Base-by-base conservation (phyloP, 768 basidiomycete genomes). In the Sporobolomyces pararoseus region DNA sequence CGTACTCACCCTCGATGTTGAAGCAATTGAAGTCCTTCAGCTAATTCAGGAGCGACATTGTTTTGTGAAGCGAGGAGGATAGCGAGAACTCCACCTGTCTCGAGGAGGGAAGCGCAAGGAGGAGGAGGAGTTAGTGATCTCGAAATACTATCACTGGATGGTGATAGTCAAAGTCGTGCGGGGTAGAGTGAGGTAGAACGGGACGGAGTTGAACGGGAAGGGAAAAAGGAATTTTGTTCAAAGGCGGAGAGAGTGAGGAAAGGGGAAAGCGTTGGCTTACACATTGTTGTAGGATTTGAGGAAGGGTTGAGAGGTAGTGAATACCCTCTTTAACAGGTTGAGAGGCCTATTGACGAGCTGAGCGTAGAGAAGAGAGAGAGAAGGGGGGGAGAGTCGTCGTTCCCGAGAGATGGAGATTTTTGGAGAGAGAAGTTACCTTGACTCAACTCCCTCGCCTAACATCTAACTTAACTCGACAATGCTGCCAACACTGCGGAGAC, bases 1-100 rank as follows among this genome's bases (percentile, higher is more conserved):
- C n/a, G 21, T 31, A 53, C 72, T n/a, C 7, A 68, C 73, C 95
- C 96, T 74, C 95, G 85, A 78, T 99, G 96, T 79, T 99, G 96
- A 7, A 99, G 83, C 47, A 99, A 83, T 29, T 93, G 89, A n/a
- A 99, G 85, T 35, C 92, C 93, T 79, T 99, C 96, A 21, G 74
- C 75, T 16, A 78, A 66, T 64, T 78, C 77, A 7, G 76, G 50
- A 4, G 74, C 76, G 65, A 65, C 66, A 35, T 58, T 61, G 59
- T 39, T 47, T 62, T 67, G 70, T 32, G 61, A 61, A 16, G 75
- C 76, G 34, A 77, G 69, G 25, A 78, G 70, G 54, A 78, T 70
- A 3, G 71, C 77, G 47, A 76, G 66, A 25, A 78, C 69, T 21
- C 77, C 77, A 54, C 77, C 77, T 77, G 47, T n/a, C n/a, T n/a